Evolutionary conservation across 768 basidiomycete genomes (phyloP).

Genomic region (Lactarius hengduanensis): DNA sequence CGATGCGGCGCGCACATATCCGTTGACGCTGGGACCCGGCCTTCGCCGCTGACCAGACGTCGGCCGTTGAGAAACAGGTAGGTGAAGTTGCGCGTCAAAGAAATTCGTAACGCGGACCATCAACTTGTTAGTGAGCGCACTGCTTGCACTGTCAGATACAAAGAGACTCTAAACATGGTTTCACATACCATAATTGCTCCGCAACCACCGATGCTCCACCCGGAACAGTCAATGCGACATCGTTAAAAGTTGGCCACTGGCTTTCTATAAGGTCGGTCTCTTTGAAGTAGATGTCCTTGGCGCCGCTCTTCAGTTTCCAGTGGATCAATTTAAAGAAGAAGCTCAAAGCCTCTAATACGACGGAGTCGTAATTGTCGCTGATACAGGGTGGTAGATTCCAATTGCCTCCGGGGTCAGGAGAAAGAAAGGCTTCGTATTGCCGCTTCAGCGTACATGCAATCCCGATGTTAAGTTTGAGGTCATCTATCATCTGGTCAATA

Average conservation of each 20-base stretch:
- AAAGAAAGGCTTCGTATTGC: constrained; percentile 89
- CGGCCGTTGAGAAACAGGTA: constrained; percentile 49
- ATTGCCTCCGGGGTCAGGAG: constrained; percentile 79
- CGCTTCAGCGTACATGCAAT: constrained; percentile 93
- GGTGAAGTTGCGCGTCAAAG: constrained; percentile 90
- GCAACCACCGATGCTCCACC: constrained; percentile 91
- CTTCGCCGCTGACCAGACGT: constrained; percentile 22
- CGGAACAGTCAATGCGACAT: constrained; percentile 82
- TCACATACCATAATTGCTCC: constrained; percentile 86
- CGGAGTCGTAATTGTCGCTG: constrained; percentile 84
- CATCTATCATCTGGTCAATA: constrained; percentile 92
- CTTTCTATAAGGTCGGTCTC: constrained; percentile 98
- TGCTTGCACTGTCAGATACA: constrained; percentile 35
- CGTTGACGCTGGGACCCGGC: constrained; percentile 32
- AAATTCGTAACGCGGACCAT: constrained; percentile 92
- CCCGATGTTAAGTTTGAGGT: constrained; percentile 86
- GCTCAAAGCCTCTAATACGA: constrained; percentile 81
- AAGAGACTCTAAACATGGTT: constrained; percentile 3
- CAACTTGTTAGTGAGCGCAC: constrained; percentile 88
- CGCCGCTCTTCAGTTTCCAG: constrained; percentile 92
- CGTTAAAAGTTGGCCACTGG: constrained; percentile 93
- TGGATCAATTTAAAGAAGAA: constrained; percentile 93
- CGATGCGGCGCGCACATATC: constrained; percentile 34
- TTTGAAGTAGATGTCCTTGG: constrained; percentile 92
- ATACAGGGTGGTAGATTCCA: constrained; percentile 92